Percentiles rank a stretch among this genome's conserved stretches.
phyloP scores from a whole-genome alignment of 192 early-diverging fungal species.

The Phycomyces nitens region DNA sequence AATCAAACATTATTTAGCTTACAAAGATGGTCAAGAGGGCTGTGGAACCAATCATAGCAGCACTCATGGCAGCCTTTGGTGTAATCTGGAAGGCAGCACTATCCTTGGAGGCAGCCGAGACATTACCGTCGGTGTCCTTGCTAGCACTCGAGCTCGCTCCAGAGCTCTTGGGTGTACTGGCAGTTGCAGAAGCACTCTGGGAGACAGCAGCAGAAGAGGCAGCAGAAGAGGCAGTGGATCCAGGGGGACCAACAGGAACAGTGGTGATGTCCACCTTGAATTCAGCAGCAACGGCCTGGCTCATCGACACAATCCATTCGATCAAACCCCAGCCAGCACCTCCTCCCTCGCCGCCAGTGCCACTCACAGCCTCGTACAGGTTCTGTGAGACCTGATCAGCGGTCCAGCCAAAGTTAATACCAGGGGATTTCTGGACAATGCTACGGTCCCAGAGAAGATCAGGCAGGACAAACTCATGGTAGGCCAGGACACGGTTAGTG shows the following conservation, averaged over 20 bases:
- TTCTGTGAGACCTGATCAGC: conserved; percentile 35
- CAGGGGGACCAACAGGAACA: conserved; percentile 5
- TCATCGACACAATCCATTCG: conserved; percentile 41
- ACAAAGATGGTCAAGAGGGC: not conserved
- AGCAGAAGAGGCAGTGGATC: conserved; percentile 27
- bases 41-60: not conserved
- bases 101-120: no score
- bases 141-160: no score
- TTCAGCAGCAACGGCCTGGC: conserved; percentile 22
- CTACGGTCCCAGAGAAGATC: conserved; percentile 46
- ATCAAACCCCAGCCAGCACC: conserved; percentile 40
- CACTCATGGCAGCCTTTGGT: no score
- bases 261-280: conserved; percentile 17
- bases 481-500: conserved; percentile 32
- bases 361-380: conserved; percentile 22
- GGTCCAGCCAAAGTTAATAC: conserved; percentile 42
- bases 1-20: no score
- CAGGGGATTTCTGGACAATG: conserved; percentile 42
- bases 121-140: no score
- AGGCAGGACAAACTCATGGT: conserved; percentile 39
- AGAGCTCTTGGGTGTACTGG: no score
- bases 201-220: not conserved
- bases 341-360: conserved; percentile 19
- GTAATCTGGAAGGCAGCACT: no score
- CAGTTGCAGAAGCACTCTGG: no score